These are phyloP conservation scores for Penicillium robsamsonii DNA, from an alignment of 495 filamentous ascomycete genomes.

Conservation along the genomic window DNA sequence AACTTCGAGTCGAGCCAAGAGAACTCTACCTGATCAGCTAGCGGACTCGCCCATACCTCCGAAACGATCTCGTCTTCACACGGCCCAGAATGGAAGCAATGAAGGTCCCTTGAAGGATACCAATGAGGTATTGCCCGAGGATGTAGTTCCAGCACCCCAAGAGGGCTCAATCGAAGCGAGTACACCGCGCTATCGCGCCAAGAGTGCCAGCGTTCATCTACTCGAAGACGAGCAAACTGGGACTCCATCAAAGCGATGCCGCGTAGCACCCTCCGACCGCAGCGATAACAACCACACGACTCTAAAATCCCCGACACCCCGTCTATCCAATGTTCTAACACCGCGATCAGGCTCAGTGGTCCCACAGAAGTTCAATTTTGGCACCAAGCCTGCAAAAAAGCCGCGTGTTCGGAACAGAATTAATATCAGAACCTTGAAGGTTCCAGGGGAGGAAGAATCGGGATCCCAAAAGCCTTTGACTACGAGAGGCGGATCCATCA, in stretches of 20 bases:
- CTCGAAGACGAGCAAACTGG: not conserved
- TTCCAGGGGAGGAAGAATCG: not conserved
- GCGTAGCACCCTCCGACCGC: not conserved
- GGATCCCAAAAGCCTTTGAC: not conserved
- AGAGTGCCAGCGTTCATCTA: constrained; percentile 4
- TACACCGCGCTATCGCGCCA: not conserved
- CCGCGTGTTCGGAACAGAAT: not conserved
- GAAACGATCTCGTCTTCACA: constrained; percentile 5
- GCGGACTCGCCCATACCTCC: not conserved
- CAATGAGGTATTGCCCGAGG: not conserved
- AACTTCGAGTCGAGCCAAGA: not conserved
- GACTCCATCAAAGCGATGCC: constrained; percentile 13
- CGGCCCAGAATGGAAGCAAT: not conserved
- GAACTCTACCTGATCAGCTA: not conserved
- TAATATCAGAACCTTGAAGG: not conserved
- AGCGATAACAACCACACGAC: not conserved
- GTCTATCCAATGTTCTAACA: not conserved
- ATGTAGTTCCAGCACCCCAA: too few relatives aligned
- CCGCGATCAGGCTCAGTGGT: not conserved
- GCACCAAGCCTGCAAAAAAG: not conserved
- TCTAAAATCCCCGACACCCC: not conserved
- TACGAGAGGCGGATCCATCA: constrained; percentile 46
- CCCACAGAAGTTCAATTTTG: not conserved
- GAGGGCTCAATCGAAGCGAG: not conserved
- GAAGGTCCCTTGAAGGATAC: not conserved